Evolutionary conservation across 805 yeast species (phyloP), one percentile per base, ranked within the genome.

Genomic region (Yamadazyma ubonensis): DNA sequence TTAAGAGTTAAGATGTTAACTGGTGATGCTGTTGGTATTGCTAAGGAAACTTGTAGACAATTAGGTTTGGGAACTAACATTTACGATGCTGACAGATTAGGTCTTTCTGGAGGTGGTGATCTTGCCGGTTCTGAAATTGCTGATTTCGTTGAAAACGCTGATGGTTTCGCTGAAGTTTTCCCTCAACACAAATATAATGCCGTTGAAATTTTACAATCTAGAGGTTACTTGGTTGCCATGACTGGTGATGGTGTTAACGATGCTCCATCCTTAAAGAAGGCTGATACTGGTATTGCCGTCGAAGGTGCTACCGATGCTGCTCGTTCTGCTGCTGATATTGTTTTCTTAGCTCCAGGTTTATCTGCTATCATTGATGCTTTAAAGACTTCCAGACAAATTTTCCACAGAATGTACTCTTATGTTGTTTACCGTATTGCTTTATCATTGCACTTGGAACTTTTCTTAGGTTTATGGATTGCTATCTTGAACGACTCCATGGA

Each of bases 191-290:
- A 88, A 76, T 87, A 86, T 78, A 86, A 83, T 67, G 96, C 90
- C 61, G 96, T 88, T 71, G 96, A 87, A 76, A 86, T 87, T 67
- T 79, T 88, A 71, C 96, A 88, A 78, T 79, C 83, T 68, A 83
- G 96, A 80, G 96, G 96, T 73, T 87, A 85, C 83, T 79, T 88
- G 74, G 95, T 89, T 74, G 96, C 96, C 72, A 88, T 88, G 96
- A 88, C 96, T 78, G 96, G 96, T 85, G 96, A 88, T 68, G 96
- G 96, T 86, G 96, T 88, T 67, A 88, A 88, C 78, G 96, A 88
- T 75, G 96, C 96, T 60, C 96, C 96, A 62, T 88, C 96, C 52
- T 80, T 88, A 74, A 88, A 88, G 88, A 88, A 88, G 80, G 95
- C 95, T 52, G 74, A 69, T 60, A 69, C 74, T 49, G 97, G 97